Evolutionary conservation across 768 basidiomycete species (phyloP).

Genomic region (Piloderma croceum): DNA sequence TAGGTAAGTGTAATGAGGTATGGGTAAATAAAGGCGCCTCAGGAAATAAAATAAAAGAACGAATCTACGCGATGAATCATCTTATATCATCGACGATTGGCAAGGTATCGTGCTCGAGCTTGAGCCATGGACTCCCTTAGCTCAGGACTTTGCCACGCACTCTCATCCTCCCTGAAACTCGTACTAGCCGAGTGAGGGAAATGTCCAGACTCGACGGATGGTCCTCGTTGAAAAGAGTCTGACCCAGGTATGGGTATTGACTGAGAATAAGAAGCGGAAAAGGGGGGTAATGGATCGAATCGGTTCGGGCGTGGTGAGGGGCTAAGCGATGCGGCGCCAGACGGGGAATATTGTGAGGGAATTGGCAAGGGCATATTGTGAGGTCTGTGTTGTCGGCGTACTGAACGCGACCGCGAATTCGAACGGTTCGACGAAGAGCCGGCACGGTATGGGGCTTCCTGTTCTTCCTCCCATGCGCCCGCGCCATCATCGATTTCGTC

Average conservation of each 20-base stretch:
- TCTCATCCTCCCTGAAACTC: conserved; percentile 41
- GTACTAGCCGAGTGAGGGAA: conserved; percentile 11
- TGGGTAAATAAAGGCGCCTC: too few species aligned
- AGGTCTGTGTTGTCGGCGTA: conserved; percentile 18
- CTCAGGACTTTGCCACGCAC: conserved; percentile 57
- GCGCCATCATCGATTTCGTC: conserved; percentile 75
- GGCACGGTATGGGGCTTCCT: conserved; percentile 15
- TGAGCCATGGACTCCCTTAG: conserved; percentile 66
- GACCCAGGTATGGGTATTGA: conserved; percentile 11
- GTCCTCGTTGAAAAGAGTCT: conserved; percentile 18
- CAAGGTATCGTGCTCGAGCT: conserved; percentile 39
- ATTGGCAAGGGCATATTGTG: conserved; percentile 21
- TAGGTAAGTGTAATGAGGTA: too few species aligned
- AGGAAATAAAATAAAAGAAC: too few species aligned
- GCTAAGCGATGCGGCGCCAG: conserved; percentile 22
- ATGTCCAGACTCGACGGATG: conserved; percentile 31
- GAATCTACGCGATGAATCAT: too few species aligned
- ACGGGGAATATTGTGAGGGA: conserved; percentile 25
- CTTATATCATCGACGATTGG: neutral
- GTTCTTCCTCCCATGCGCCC: conserved; percentile 72
- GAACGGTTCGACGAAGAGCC: conserved; percentile 15
- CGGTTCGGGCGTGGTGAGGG: conserved; percentile 30
- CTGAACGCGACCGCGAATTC: conserved; percentile 23
- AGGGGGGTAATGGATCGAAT: conserved; percentile 26
- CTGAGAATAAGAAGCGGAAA: conserved; percentile 13